A percentile compares a stretch with the other conserved stretches of the same genome.
These are phyloP conservation scores for Colletotrichum horii DNA, from an alignment of 2,329 filamentous ascomycete genomes.

Conservation along the genomic window DNA sequence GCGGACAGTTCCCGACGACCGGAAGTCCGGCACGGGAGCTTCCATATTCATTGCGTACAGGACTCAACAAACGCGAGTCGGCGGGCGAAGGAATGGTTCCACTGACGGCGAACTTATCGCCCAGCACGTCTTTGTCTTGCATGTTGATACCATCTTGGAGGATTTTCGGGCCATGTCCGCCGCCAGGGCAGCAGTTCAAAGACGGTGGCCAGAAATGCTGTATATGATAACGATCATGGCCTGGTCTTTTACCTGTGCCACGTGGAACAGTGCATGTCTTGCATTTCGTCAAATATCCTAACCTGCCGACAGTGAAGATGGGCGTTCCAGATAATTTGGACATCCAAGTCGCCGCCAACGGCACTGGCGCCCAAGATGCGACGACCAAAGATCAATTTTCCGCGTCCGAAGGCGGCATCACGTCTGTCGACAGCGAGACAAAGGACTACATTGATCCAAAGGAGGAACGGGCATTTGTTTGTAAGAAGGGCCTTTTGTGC, in stretches of 20 bases:
- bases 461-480: conserved; percentile 4
- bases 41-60: background rate
- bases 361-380: background rate
- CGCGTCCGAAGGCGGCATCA: background rate
- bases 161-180: background rate
- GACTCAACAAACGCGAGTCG: background rate
- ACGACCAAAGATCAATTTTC: background rate
- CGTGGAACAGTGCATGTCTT: background rate
- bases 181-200: background rate
- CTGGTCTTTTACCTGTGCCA: background rate
- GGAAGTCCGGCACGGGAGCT: background rate
- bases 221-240: background rate
- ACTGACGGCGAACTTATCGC: background rate
- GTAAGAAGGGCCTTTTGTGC: background rate
- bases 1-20: background rate
- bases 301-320: background rate
- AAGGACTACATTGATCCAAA: background rate
- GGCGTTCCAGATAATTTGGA: background rate
- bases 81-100: background rate
- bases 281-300: background rate
- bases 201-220: background rate
- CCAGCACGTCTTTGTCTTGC: conserved; percentile 8
- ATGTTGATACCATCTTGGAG: conserved; percentile 4
- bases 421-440: background rate
- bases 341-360: background rate